Conservation (phyloP, 75 land plant genomes). For the Pseudotsuga menziesii region DNA sequence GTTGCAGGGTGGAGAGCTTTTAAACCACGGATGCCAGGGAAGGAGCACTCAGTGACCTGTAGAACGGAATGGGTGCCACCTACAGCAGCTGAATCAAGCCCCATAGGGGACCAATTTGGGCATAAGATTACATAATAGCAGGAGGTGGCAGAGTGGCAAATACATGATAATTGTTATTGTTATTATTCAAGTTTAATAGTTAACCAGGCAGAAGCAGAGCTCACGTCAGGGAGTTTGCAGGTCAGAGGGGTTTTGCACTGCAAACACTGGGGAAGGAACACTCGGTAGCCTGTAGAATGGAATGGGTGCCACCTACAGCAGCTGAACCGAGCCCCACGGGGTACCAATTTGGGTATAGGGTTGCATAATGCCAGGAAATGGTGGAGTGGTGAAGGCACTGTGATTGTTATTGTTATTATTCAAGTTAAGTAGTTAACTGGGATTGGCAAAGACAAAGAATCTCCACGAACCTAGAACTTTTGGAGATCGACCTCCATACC, state of each 20-base stretch:
- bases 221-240: not conserved
- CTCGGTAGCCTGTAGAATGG: not conserved
- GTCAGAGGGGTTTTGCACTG: not conserved
- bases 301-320: not conserved
- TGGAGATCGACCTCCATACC: too few relatives aligned
- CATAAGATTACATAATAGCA: not conserved
- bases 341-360: not conserved
- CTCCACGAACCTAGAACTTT: too few relatives aligned
- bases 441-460: too few relatives aligned
- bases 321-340: not conserved
- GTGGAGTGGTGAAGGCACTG: not conserved
- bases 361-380: not conserved
- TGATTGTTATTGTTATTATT: not conserved
- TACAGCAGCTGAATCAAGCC: not conserved
- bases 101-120: not conserved
- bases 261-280: too few relatives aligned
- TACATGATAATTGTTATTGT: not conserved
- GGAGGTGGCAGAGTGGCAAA: not conserved
- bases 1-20: not conserved
- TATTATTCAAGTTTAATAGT: too few relatives aligned
- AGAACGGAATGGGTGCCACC: not conserved
- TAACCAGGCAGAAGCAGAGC: not conserved
- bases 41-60: not conserved
- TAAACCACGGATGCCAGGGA: not conserved
- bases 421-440: too few relatives aligned